A percentile compares a stretch with the other conserved stretches of the same genome.
Evolutionary conservation across 768 basidiomycete species (phyloP).

Genomic region (Russula dissimulans): DNA sequence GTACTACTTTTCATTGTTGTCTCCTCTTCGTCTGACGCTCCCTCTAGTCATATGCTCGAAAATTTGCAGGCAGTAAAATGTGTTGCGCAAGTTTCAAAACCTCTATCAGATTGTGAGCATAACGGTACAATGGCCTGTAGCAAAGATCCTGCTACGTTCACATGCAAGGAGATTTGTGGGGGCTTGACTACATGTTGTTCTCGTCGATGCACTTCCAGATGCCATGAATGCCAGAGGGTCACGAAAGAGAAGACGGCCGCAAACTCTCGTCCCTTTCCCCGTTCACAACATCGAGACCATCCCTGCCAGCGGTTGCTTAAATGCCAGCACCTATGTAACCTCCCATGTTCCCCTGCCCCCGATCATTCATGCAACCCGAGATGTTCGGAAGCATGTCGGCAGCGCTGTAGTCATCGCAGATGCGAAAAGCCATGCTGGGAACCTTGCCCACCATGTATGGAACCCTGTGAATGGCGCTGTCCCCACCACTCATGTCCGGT

Average conservation of each 20-base stretch:
- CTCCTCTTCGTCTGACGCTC: neutral
- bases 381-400: constrained; percentile 23
- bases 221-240: constrained; percentile 25
- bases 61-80: constrained; percentile 23
- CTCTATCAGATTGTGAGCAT: constrained; percentile 28
- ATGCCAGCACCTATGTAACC: constrained; percentile 28
- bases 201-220: constrained; percentile 24
- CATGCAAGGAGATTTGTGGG: constrained; percentile 24
- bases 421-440: constrained; percentile 27
- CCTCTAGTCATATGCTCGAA: constrained; percentile 23
- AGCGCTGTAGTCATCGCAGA: constrained; percentile 25
- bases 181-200: constrained; percentile 25
- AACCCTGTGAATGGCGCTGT: constrained; percentile 30
- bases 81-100: constrained; percentile 20
- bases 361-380: constrained; percentile 25
- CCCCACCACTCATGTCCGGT: constrained; percentile 28
- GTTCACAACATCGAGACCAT: constrained; percentile 24
- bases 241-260: neutral
- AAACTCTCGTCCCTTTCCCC: neutral
- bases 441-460: constrained; percentile 29
- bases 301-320: constrained; percentile 26
- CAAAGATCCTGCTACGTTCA: constrained; percentile 13
- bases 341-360: constrained; percentile 22
- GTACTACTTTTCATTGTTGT: neutral
- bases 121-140: constrained; percentile 16